phyloP scores from a whole-genome alignment of 2,329 filamentous ascomycete species.

The Colletotrichum lini region DNA sequence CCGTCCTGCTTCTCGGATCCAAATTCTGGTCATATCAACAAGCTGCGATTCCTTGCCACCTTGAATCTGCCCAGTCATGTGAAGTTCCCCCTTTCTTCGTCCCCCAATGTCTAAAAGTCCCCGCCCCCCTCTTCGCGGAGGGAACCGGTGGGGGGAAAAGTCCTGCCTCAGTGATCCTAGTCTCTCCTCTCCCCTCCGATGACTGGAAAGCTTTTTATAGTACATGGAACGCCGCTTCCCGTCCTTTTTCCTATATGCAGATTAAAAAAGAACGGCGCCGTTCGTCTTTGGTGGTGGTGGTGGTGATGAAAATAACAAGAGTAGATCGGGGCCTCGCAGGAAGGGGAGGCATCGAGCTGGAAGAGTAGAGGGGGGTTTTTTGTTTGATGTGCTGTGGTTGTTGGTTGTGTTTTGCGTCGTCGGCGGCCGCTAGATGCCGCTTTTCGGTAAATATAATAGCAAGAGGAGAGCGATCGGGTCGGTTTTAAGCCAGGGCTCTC shows the following conservation, averaged over 20 bases:
- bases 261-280: constrained; percentile 30
- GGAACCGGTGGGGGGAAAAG: too few species aligned
- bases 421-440: constrained; percentile 9
- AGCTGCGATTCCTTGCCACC: neutral
- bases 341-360: constrained; percentile 4
- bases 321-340: neutral
- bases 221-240: constrained; percentile 41
- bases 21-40: neutral
- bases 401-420: neutral
- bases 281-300: constrained; percentile 1
- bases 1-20: constrained; percentile 22
- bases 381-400: neutral
- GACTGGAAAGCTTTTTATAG: constrained; percentile 29
- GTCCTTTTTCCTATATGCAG: constrained; percentile 19
- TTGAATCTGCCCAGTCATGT: constrained; percentile 1
- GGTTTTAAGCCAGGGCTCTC: constrained; percentile 50
- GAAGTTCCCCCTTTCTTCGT: neutral
- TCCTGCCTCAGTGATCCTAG: neutral
- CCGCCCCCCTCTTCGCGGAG: neutral
- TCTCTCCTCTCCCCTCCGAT: neutral
- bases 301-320: constrained; percentile 13
- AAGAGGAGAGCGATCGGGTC: neutral
- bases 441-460: constrained; percentile 13
- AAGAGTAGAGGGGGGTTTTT: constrained; percentile 41
- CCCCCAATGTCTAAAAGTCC: neutral